Conservation (phyloP, 805 yeast species). For the Sugiyamaella floridensis region DNA sequence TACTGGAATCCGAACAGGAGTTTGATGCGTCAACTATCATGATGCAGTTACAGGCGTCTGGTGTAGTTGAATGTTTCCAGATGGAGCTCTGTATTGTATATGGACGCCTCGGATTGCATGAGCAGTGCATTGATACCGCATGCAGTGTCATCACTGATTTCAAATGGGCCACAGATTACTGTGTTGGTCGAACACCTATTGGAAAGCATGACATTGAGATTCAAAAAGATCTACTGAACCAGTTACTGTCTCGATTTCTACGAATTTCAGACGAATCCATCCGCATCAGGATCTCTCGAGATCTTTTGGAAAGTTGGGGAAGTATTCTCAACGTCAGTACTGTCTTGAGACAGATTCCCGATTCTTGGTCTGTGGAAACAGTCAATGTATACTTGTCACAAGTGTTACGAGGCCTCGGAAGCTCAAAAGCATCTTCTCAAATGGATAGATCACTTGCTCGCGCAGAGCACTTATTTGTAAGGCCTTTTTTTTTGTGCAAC, state of each 20-base stretch:
- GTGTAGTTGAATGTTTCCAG: constrained; percentile 18
- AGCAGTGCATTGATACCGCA: constrained; percentile 28
- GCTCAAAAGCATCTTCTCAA: neutral
- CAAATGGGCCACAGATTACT: constrained; percentile 29
- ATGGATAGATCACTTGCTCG: constrained; percentile 1
- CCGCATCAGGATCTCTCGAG: constrained; percentile 20
- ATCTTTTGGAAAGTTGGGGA: constrained; percentile 27
- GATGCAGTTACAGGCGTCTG: constrained; percentile 23
- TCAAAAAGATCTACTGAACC: constrained; percentile 22
- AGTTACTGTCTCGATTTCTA: constrained; percentile 25
- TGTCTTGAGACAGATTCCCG: constrained; percentile 26
- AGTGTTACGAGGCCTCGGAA: neutral
- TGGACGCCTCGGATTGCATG: constrained; percentile 29
- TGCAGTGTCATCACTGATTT: constrained; percentile 30
- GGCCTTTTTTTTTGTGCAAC: neutral
- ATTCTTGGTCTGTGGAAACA: constrained; percentile 29
- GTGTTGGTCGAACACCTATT: constrained; percentile 19
- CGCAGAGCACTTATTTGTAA: constrained; percentile 1
- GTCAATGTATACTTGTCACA: constrained; percentile 21
- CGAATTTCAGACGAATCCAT: constrained; percentile 16
- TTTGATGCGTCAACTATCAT: constrained; percentile 21
- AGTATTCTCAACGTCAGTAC: constrained; percentile 23
- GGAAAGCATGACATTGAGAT: constrained; percentile 4
- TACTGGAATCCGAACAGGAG: constrained; percentile 19
- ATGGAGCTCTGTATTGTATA: constrained; percentile 31